Conservation (phyloP, 805 yeast species). For the Saturnispora ahearnii region DNA sequence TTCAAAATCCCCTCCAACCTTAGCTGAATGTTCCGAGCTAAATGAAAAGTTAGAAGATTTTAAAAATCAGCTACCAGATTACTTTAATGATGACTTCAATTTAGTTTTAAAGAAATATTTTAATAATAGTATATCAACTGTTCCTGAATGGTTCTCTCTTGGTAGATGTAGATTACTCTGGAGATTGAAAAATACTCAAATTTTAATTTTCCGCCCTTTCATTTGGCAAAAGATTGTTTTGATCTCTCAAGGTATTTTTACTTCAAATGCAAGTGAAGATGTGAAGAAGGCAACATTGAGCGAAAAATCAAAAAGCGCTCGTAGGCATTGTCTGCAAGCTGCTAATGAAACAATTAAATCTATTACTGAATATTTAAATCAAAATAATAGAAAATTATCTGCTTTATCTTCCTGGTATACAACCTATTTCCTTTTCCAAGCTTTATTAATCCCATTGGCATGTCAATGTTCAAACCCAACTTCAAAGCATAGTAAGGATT, state of each 20-base stretch:
- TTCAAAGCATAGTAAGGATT: constrained; percentile 34
- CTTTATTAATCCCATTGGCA: constrained; percentile 48
- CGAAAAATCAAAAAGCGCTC: constrained; percentile 40
- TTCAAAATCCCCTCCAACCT: constrained; percentile 39
- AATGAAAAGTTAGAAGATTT: constrained; percentile 36
- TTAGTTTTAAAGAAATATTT: not conserved
- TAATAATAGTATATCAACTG: constrained; percentile 5
- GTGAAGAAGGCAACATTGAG: constrained; percentile 16
- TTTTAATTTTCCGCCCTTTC: constrained; percentile 46
- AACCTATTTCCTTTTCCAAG: constrained; percentile 54
- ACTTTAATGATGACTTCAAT: constrained; percentile 13
- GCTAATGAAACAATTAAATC: constrained; percentile 46
- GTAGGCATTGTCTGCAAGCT: constrained; percentile 40
- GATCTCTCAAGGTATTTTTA: constrained; percentile 13
- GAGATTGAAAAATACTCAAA: constrained; percentile 50
- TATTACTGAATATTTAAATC: constrained; percentile 32
- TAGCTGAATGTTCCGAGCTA: constrained; percentile 42
- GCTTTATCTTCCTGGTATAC: constrained; percentile 55
- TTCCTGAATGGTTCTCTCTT: constrained; percentile 46
- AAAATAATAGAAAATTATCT: constrained; percentile 17
- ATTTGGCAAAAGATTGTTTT: constrained; percentile 38
- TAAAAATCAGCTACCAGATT: constrained; percentile 35
- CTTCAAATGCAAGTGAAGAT: constrained; percentile 10
- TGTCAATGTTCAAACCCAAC: constrained; percentile 43
- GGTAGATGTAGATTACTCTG: constrained; percentile 46